A percentile compares a stretch with the other conserved stretches of the same genome.
phyloP scores from a whole-genome alignment of 495 filamentous ascomycete species.

The Neurospora sp. region DNA sequence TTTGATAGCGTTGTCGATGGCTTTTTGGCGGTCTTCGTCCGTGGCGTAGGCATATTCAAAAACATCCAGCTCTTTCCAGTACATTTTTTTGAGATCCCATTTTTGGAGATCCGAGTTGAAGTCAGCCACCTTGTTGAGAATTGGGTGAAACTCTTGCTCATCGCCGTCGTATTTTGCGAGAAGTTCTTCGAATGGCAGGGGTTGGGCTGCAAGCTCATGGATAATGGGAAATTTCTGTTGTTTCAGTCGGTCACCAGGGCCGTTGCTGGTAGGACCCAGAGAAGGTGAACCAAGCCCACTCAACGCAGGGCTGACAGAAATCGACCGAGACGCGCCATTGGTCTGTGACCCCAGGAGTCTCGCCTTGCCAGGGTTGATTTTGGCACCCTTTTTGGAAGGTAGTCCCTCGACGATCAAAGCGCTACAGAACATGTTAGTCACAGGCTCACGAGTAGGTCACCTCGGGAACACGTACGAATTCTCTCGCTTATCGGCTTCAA shows the following conservation, averaged over 20 bases:
- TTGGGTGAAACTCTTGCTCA: slow-evolving; percentile 47
- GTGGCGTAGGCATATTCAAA: slow-evolving; percentile 64
- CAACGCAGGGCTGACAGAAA: slow-evolving; percentile 54
- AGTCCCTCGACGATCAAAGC: slow-evolving; percentile 23
- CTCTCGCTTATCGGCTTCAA: slow-evolving; percentile 32
- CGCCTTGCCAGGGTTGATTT: slow-evolving; percentile 20
- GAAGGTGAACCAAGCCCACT: slow-evolving; percentile 38
- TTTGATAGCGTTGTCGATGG: slow-evolving; percentile 76
- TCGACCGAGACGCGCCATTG: slow-evolving; percentile 43
- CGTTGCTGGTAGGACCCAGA: slow-evolving; percentile 42
- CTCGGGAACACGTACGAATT: slow-evolving; percentile 46
- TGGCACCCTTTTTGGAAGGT: slow-evolving; percentile 17
- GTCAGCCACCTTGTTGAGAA: slow-evolving; percentile 50
- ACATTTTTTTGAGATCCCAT: slow-evolving; percentile 57
- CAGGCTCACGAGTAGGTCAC: slow-evolving; percentile 13
- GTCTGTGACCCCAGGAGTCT: slow-evolving; percentile 38
- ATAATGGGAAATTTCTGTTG: slow-evolving; percentile 53
- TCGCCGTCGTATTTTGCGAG: slow-evolving; percentile 39
- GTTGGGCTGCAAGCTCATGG: slow-evolving; percentile 59
- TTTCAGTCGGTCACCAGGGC: slow-evolving; percentile 41
- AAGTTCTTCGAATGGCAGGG: slow-evolving; percentile 48
- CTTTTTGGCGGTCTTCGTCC: slow-evolving; percentile 59
- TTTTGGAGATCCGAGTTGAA: slow-evolving; percentile 45
- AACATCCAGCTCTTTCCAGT: slow-evolving; percentile 74
- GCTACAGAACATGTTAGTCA: slow-evolving; percentile 20